Conservation (phyloP, 306 rosid species). For the Cucumis cinereus region DNA sequence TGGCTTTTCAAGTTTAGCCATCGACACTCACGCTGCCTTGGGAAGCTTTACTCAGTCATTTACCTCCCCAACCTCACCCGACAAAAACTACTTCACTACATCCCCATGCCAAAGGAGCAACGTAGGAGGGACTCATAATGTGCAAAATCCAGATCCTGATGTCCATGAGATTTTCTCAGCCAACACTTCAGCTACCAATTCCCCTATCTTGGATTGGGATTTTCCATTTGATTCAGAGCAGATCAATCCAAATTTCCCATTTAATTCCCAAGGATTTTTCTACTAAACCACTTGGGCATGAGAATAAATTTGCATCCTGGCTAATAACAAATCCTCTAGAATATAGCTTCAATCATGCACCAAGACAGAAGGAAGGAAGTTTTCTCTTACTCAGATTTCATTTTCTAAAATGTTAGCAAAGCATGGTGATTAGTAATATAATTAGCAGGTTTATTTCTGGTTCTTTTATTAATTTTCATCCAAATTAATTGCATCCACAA, state of each 20-base stretch:
- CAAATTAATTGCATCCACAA: constrained; percentile 1
- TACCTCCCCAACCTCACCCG: constrained; percentile 28
- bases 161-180: constrained; percentile 49
- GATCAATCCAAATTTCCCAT: constrained; percentile 39
- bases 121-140: neutral
- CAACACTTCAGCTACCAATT: constrained; percentile 44
- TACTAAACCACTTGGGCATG: constrained; percentile 4
- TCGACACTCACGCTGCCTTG: constrained; percentile 14
- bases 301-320: neutral
- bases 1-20: constrained; percentile 6
- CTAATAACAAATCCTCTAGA: neutral
- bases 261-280: constrained; percentile 33
- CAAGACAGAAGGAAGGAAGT: neutral
- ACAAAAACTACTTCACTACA: constrained; percentile 23
- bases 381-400: neutral
- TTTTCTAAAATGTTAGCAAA: neutral
- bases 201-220: constrained; percentile 48
- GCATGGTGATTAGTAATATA: constrained; percentile 1
- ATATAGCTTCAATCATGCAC: neutral
- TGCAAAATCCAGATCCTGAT: constrained; percentile 31
- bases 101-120: constrained; percentile 30
- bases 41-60: constrained; percentile 29
- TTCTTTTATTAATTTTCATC: constrained; percentile 1
- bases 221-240: constrained; percentile 40
- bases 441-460: neutral